Base-by-base conservation (phyloP, 2,329 filamentous ascomycete species). In the Leptographium procerum region DNA sequence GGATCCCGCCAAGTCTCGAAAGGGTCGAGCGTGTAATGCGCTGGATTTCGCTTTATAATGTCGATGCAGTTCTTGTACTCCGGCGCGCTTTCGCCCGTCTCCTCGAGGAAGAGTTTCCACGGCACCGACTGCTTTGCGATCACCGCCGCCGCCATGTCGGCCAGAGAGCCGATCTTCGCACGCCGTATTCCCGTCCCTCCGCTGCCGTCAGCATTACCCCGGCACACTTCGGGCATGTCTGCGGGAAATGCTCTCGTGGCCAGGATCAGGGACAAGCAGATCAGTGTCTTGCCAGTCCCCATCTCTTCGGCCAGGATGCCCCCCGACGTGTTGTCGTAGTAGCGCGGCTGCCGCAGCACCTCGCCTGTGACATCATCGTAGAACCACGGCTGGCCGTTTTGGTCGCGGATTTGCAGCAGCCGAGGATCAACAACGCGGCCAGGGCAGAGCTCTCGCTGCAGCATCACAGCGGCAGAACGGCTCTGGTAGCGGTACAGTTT, bases 231-330 rank as follows among this genome's bases (percentile, higher is more conserved):
- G 2, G 91, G 86, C 4, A 87, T 80, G 22, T 77, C 72, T 6
- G 89, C 81, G 13, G 84, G 80, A 61, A 91, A 80, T 34, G 84
- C 76, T 64, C 81, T 84, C 0, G 89, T 95, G 3, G 89, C 85
- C 29, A 95, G 75, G 45, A 96, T 84, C 2, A 90, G 73, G 8
- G 86, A 57, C 22, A 97, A 73, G 62, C 88, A 92, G 13, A 96
- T 95, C 29, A 96, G 72, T 0, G 92, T 96, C 73, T 96, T 97
- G 0, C 92, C 91, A 0, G 81, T 73, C 7, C 86, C 87, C 88
- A 91, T 91, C 62, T 88, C 86, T 67, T 94, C 89, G 0, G 88
- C 87, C 16, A 91, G 73, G 16, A 92, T 87, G 3, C 91, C 92
- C 36, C 91, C 91, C 59, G 80, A 78, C 6, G 85, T 80, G 29